Conservation (phyloP, 768 basidiomycete genomes). For the Mycena epipterygia region DNA sequence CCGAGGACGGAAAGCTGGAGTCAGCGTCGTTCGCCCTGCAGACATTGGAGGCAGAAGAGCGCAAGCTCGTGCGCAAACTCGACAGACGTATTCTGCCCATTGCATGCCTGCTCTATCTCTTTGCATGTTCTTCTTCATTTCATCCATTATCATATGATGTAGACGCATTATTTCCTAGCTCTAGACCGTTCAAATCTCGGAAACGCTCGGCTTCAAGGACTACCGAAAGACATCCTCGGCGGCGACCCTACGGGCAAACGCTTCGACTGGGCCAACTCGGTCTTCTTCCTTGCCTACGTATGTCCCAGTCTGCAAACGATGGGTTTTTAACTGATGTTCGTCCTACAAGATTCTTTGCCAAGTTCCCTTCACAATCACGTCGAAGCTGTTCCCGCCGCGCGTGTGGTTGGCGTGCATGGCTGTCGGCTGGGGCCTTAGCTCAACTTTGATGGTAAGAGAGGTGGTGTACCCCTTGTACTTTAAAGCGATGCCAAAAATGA, state of each 20-base stretch:
- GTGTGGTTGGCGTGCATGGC: conserved; percentile 76
- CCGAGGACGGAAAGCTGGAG: conserved; percentile 5
- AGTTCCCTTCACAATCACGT: conserved; percentile 73
- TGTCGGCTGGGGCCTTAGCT: conserved; percentile 81
- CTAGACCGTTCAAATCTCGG: conserved; percentile 86
- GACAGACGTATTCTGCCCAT: conserved; percentile 79
- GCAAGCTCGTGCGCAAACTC: conserved; percentile 71
- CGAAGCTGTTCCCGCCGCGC: conserved; percentile 78
- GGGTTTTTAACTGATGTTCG: background rate
- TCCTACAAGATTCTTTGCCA: conserved; percentile 81
- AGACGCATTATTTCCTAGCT: conserved; percentile 47
- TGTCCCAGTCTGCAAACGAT: background rate
- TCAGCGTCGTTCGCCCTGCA: background rate
- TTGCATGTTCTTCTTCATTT: conserved; percentile 69
- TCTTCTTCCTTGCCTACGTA: conserved; percentile 87
- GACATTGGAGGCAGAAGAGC: conserved; percentile 57
- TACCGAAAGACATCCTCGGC: conserved; percentile 72
- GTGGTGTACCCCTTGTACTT: background rate
- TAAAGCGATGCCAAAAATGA: background rate
- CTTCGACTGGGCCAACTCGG: conserved; percentile 86
- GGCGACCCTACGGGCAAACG: conserved; percentile 77
- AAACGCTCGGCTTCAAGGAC: conserved; percentile 82
- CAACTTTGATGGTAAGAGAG: conserved; percentile 72
- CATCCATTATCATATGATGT: background rate
- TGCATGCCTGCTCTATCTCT: conserved; percentile 80